Base-by-base conservation (phyloP, 129 eudicot species). In the Logfia minima region DNA sequence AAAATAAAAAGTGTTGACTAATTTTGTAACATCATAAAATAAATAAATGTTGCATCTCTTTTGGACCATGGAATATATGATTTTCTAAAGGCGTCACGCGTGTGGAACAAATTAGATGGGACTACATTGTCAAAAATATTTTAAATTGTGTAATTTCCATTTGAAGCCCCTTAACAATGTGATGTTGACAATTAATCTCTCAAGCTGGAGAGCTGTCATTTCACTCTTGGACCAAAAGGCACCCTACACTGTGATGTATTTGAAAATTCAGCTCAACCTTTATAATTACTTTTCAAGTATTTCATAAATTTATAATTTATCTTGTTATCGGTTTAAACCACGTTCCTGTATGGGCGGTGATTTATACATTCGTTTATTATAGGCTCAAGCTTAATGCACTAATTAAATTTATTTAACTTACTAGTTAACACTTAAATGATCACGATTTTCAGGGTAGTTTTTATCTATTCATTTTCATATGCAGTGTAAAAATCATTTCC, bases 111-210 rank as follows among this genome's bases (percentile, higher is more conserved):
- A 66, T 52, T 66, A 51, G 80, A 52, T 77, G 66, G 63, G 56
- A 66, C 56, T 32, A 66, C 9, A 55, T 68, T 77, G 68, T 67
- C 81, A 62, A 22, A 37, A 68, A 68, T 23, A 55, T 23, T 29
- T 65, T n/a, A 17, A 68, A 56, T 23, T 1, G 8, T 48, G 23
- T 9, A 41, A 10, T 61, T 79, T 67, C 61, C 66, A 71, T 61
- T 71, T 62, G 23, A 5, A 21, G 7, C 66, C 77, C 63, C 72
- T 62, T 62, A 18, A 79, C 43, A 79, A 63, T 31, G 55, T 79
- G 83, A 79, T 62, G 77, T 71, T 61, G 77, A 79, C 77, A 71
- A 59, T 70, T 78, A 24, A 78, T 78, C 68, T 69, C 59, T 63
- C 76, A 58, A 79, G 62, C 18, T 59, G 70, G 76, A 59, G 77